phyloP scores from a whole-genome alignment of 2,329 filamentous ascomycete species.

The Claviceps africana region DNA sequence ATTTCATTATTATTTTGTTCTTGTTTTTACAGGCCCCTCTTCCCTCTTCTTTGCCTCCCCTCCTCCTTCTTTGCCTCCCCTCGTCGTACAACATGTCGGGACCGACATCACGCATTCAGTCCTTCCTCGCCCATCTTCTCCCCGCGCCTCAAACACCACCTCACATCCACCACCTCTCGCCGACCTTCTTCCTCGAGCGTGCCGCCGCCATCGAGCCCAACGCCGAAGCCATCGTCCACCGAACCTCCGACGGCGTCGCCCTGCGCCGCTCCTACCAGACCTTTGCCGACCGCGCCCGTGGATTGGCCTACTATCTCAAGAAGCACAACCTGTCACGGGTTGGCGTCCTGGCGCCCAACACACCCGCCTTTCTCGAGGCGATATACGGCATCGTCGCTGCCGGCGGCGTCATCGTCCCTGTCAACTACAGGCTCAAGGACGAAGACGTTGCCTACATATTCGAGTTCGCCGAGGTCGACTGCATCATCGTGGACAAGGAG shows the following conservation, averaged over 20 bases:
- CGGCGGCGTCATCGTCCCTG: conserved; percentile 60
- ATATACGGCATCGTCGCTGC: conserved; percentile 80
- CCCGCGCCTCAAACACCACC: conserved; percentile 28
- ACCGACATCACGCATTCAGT: conserved; percentile 45
- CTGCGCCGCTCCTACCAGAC: conserved; percentile 67
- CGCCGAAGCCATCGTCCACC: conserved; percentile 71
- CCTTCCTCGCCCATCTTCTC: conserved; percentile 38
- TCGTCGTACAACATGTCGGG: conserved; percentile 41
- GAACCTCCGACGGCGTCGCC: conserved; percentile 61
- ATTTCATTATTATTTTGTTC: too few species aligned
- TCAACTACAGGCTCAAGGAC: conserved; percentile 52
- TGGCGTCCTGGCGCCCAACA: conserved; percentile 82
- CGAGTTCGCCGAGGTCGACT: conserved; percentile 70
- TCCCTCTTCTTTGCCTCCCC: background rate
- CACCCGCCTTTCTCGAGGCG: conserved; percentile 81
- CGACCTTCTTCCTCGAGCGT: conserved; percentile 74
- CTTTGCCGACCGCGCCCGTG: conserved; percentile 72
- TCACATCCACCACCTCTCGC: conserved; percentile 68
- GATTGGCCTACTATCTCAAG: conserved; percentile 74
- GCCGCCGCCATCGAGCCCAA: conserved; percentile 80
- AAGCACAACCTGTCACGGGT: conserved; percentile 62
- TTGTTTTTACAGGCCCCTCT: too few species aligned
- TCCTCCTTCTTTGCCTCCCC: background rate
- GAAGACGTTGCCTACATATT: conserved; percentile 90
- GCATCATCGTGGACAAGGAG: conserved; percentile 76